These are phyloP conservation scores for Pestalotiopsis sp. DNA, from an alignment of 2,329 filamentous ascomycete species.

Conservation along the genomic window DNA sequence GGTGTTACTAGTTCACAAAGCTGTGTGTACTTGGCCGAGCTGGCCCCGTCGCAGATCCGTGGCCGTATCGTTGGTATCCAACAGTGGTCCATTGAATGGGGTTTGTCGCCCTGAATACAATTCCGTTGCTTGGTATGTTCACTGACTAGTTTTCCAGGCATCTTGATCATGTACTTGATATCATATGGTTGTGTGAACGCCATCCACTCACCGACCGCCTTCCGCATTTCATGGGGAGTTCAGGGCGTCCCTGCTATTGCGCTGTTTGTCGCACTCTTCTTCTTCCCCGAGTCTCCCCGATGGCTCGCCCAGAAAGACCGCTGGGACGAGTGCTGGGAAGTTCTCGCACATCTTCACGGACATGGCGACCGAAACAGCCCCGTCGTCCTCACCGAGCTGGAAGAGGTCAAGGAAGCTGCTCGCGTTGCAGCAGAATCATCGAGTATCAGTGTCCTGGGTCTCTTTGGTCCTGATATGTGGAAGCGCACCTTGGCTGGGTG, in stretches of 20 bases:
- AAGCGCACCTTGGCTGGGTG: constrained; percentile 53
- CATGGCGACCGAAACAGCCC: constrained; percentile 36
- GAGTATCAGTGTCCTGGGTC: constrained; percentile 39
- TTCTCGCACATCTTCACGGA: constrained; percentile 18
- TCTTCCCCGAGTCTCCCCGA: constrained; percentile 60
- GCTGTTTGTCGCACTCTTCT: constrained; percentile 54
- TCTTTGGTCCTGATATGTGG: constrained; percentile 50
- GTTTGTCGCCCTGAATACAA: neutral
- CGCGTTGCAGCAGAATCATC: constrained; percentile 37
- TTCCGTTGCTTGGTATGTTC: constrained; percentile 23
- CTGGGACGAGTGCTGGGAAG: constrained; percentile 34
- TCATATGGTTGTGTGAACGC: constrained; percentile 61
- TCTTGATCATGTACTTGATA: constrained; percentile 69
- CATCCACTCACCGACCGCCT: constrained; percentile 55
- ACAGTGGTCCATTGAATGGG: constrained; percentile 70
- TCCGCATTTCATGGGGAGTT: constrained; percentile 63
- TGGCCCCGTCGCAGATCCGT: constrained; percentile 56
- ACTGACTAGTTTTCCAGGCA: constrained; percentile 36
- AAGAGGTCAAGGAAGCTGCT: constrained; percentile 33
- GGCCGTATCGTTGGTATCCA: constrained; percentile 69
- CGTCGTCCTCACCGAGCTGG: constrained; percentile 45
- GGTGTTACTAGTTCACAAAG: constrained; percentile 66
- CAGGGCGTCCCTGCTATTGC: constrained; percentile 40
- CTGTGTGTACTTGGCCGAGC: constrained; percentile 67
- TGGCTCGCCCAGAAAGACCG: constrained; percentile 53